Percentiles rank a stretch among this genome's conserved stretches.
phyloP scores from a whole-genome alignment of 2,329 filamentous ascomycete genomes.

The Macrophomina pseudophaseolina region DNA sequence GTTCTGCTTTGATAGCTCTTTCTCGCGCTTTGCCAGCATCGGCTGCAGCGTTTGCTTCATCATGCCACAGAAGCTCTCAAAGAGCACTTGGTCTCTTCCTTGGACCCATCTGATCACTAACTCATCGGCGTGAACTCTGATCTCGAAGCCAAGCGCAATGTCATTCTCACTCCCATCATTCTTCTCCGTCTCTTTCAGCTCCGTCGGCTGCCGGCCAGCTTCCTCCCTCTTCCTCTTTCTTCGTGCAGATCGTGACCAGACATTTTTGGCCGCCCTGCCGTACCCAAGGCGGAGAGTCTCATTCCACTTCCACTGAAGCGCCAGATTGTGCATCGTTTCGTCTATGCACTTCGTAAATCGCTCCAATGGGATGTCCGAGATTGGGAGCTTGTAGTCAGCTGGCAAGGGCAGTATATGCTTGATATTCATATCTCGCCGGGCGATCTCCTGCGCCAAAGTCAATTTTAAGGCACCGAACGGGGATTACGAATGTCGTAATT shows the following conservation, averaged over 20 bases:
- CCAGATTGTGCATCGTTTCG: conserved; percentile 48
- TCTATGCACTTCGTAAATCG: conserved; percentile 4
- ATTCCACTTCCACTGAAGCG: conserved; percentile 71
- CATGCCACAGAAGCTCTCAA: conserved; percentile 74
- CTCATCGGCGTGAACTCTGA: conserved; percentile 34
- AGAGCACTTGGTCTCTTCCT: conserved; percentile 73
- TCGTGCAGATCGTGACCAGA: conserved; percentile 51
- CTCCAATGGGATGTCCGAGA: conserved; percentile 46
- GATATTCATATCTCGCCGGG: conserved; percentile 39
- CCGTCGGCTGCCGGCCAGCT: conserved; percentile 1
- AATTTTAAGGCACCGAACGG: conserved; percentile 42
- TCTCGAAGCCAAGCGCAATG: conserved; percentile 48
- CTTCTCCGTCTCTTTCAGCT: conserved; percentile 25
- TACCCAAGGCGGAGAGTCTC: conserved; percentile 57
- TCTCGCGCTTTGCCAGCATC: conserved; percentile 3
- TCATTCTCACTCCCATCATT: conserved; percentile 41
- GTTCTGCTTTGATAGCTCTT: conserved; percentile 16
- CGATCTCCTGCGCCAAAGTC: not conserved
- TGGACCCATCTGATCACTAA: conserved; percentile 71
- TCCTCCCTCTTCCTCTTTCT: conserved; percentile 20
- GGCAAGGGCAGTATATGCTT: conserved; percentile 48
- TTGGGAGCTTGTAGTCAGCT: conserved; percentile 33
- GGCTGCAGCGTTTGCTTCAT: conserved; percentile 10
- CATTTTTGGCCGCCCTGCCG: conserved; percentile 70
- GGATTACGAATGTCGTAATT: conserved; percentile 57